These are phyloP conservation scores for Arachnomyces sp. DNA, from an alignment of 2,329 filamentous ascomycete genomes.

Conservation along the genomic window DNA sequence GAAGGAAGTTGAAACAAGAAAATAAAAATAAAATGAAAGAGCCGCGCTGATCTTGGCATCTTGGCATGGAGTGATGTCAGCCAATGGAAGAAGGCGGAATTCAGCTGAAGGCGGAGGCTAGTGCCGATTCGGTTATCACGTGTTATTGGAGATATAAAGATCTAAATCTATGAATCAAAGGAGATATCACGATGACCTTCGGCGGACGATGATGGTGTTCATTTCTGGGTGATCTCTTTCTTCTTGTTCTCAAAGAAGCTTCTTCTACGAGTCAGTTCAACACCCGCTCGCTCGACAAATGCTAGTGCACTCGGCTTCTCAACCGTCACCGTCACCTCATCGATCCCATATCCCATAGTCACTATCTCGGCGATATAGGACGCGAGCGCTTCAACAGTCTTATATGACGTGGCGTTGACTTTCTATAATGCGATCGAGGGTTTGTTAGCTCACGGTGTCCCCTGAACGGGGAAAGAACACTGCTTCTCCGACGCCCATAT, in stretches of 20 bases:
- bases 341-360: constrained; percentile 38
- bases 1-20: no score
- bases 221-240: constrained; percentile 6
- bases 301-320: constrained; percentile 46
- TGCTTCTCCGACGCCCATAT: no score
- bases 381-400: constrained; percentile 46
- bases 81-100: no score
- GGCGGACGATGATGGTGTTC: not conserved
- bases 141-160: not conserved
- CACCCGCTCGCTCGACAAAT: constrained; percentile 41
- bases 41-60: no score
- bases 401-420: constrained; percentile 42
- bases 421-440: constrained; percentile 19
- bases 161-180: not conserved
- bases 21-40: no score
- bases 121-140: not conserved
- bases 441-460: constrained; percentile 5
- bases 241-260: constrained; percentile 33
- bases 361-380: constrained; percentile 41
- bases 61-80: no score
- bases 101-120: no score
- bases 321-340: constrained; percentile 40
- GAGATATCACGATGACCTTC: constrained; percentile 2
- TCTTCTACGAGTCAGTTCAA: constrained; percentile 42
- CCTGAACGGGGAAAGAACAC: not conserved